Base-by-base conservation (phyloP, 768 basidiomycete species). In the Agrocybe pediades region DNA sequence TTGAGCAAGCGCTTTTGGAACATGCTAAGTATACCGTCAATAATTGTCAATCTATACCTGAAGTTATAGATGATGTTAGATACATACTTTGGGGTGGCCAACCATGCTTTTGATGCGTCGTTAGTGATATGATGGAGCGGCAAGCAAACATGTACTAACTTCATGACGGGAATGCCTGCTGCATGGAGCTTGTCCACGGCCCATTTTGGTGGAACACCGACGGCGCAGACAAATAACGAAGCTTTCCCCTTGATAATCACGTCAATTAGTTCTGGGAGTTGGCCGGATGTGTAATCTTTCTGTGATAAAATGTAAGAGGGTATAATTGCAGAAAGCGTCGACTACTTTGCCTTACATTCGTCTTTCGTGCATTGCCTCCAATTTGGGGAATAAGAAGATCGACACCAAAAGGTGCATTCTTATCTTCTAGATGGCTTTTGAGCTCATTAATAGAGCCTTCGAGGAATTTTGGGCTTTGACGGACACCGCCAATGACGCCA, bases 401-500 rank as follows among this genome's bases (percentile, higher is more conserved):
- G 30, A 95, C 84, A 6, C 94, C 88, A 54, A 89, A 90, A 0
- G 87, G 87, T 1, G 86, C 88, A 57, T 80, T 79, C 73, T 85
- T 82, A 73, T 92, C 82, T 60, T 88, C 85, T 13, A 96, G 76
- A 63, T 84, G 71, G 30, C 75, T 77, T 72, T 92, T 93, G 61
- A 95, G 70, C 62, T 92, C 88, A 20, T 85, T 76, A 44, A 90
- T 89, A 16, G 77, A 79, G 23, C 78, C 74, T 58, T 82, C 78
- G 20, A 92, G 82, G 61, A 89, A 80, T 61, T 83, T 85, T 19
- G 88, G 90, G 48, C 77, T 88, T 63, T 88, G 87, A 30, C 82
- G 79, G 41, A 90, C 68, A 27, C 93, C 94, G 2, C 92, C 94
- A 58, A 95, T 93, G 62, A 94, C 91, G 19, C 94, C 94, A 59